These are phyloP conservation scores for Solanum sejunctum DNA, from an alignment of 257 asterid genomes.

Conservation along the genomic window DNA sequence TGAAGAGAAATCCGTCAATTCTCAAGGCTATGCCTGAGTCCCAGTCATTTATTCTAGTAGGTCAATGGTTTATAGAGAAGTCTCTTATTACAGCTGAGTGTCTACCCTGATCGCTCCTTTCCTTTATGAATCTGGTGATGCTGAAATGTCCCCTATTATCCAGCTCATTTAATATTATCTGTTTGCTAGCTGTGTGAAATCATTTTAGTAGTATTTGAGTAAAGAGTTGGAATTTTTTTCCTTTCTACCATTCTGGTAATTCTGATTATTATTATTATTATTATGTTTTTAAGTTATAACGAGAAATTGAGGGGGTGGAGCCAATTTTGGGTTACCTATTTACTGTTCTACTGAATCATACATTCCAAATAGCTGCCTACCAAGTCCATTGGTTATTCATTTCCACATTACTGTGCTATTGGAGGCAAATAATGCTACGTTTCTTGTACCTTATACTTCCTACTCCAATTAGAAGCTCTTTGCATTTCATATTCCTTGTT, in stretches of 20 bases:
- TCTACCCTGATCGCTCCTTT: background rate
- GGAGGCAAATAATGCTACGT: background rate
- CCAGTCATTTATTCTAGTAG: background rate
- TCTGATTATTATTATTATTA: background rate
- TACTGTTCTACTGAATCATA: background rate
- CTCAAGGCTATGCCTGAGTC: background rate
- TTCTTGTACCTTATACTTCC: background rate
- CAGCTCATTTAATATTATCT: background rate
- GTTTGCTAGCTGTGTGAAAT: background rate
- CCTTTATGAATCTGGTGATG: background rate
- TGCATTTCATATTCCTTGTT: background rate
- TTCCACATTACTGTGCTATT: background rate
- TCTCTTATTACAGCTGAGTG: background rate
- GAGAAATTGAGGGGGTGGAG: no score
- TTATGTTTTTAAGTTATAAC: no score
- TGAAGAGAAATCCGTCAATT: background rate
- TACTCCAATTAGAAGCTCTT: background rate
- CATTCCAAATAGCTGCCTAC: background rate
- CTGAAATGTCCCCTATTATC: background rate
- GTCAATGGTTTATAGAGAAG: background rate
- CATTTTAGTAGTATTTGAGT: background rate
- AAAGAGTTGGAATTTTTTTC: no score
- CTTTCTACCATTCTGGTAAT: background rate
- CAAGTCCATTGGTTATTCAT: background rate
- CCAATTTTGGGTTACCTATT: no score